Conservation (phyloP, 345 rosid genomes). For the Rubroshorea leprosula region DNA sequence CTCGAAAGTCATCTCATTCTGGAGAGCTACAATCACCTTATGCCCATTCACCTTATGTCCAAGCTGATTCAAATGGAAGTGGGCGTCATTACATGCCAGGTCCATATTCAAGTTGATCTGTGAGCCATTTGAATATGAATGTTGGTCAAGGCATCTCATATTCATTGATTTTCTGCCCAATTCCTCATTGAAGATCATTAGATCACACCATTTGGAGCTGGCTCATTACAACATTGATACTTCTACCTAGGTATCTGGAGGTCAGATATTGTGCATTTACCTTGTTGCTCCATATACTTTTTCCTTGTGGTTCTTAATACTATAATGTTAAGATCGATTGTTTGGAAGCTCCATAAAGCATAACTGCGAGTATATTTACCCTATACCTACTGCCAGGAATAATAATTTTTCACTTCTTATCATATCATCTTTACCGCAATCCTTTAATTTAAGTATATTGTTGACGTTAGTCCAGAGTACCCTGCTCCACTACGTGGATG, state of each 20-base stretch:
- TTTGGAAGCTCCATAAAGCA: conserved; percentile 23
- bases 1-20: conserved; percentile 57
- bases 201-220: conserved; percentile 9
- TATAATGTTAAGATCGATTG: conserved; percentile 24
- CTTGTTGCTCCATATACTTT: not conserved
- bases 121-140: conserved; percentile 16
- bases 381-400: too few relatives aligned
- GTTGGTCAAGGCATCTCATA: not conserved
- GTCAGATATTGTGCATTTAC: conserved; percentile 8
- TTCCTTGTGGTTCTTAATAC: conserved; percentile 2
- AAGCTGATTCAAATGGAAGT: conserved; percentile 59
- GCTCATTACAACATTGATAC: not conserved
- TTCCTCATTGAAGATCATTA: conserved; percentile 4
- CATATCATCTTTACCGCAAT: too few relatives aligned
- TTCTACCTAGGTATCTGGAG: not conserved
- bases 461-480: too few relatives aligned
- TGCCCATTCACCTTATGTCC: conserved; percentile 41
- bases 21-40: conserved; percentile 69
- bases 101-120: conserved; percentile 37
- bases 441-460: too few relatives aligned
- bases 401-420: too few relatives aligned
- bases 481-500: too few relatives aligned
- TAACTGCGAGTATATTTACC: conserved; percentile 15
- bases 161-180: conserved; percentile 18
- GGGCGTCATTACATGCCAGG: conserved; percentile 42